Base-by-base conservation (phyloP, 768 basidiomycete genomes). In the Daedalea quercina region DNA sequence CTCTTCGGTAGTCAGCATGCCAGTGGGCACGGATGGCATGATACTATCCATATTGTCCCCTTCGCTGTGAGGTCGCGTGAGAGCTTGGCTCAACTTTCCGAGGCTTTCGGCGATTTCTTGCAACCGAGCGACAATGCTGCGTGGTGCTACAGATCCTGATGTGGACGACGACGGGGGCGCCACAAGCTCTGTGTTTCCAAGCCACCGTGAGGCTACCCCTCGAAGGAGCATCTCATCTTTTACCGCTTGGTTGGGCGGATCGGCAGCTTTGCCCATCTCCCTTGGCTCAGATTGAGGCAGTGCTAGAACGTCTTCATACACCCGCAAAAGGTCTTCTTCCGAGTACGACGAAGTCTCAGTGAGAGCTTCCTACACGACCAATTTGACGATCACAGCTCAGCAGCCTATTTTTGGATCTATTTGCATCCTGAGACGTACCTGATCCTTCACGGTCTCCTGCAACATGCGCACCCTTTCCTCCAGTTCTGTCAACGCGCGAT, bases 241-340 rank as follows among this genome's bases (percentile, higher is more conserved):
- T 12, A 41, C 50, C 20, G 49, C 20, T 42, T 53, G 19, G 17
- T 54, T n/a, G 17, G 44, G 26, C 11, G 26, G 13, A 34, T 55
- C 51, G 3, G 57, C 56, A 19, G 51, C 25, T 44, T 22, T 15
- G 12, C 54, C 19, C 13, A 47, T 54, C 41, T 40, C 54, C 22
- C 23, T 45, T 42, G 33, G 65, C 37, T 28, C 45, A 33, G n/a
- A 57, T 20, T 26, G 53, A 28, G 66, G 65, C 7, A 63, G 46
- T 12, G 61, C 52, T 31, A 78, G 63, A 3, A 79, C 52, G 46
- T 76, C 72, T 28, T 69, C 64, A 48, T 78, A 80, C 22, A 80
- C 55, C 6, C 65, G 57, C 3, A 67, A 54, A 7, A 76, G 62
- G 17, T 77, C 67, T 3, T 64, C 63, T 23, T 77, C 75, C 0